Evolutionary conservation across 2,329 filamentous ascomycete genomes (phyloP), one percentile per base, ranked within the genome.

Genomic region (Triangularia verruculosa): DNA sequence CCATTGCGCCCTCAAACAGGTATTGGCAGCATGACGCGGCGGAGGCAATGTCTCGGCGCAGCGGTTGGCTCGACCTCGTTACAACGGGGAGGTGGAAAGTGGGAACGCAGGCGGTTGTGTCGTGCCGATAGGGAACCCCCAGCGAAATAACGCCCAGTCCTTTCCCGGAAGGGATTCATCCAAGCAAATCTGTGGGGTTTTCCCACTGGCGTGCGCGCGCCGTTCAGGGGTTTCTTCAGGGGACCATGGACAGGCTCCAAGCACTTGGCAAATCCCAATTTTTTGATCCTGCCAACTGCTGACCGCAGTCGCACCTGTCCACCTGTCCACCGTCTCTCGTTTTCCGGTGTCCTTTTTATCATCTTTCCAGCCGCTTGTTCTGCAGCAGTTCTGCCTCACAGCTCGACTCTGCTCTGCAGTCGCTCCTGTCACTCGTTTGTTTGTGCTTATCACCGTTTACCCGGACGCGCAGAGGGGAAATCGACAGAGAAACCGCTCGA

Each of bases 161-260:
- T 47, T 47, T 47, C 39, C 39, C 39, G 20, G 20, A 47, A n/a
- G 39, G 39, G 39, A 17, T 1, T 12, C 20, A 7, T 47, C 39
- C 39, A 47, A 47, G 39, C 39, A 47, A 47, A 47, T 47, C 2
- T 47, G 39, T 47, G 39, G 39, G 39, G n/a, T 20, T 12, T 20
- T 8, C n/a, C n/a, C 39, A 47, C 39, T 47, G 39, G n/a, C 11
- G 11, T 17, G 34, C 39, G 39, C 34, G 34, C 39, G 39, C n/a
- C 39, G 51, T 54, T 54, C 51, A 54, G 51, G 51, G 51, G 51
- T n/a, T 54, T 54, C 51, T 28, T 59, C 56, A 59, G 56, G 56
- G 39, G 56, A 59, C 17, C 4, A 39, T 9, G 20, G 20, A 53
- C 15, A 17, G 34, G 22, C 39, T 43, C 56, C 39, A 25, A 34